phyloP scores from a whole-genome alignment of 2,329 filamentous ascomycete species.

The Aquanectria penicillioides region DNA sequence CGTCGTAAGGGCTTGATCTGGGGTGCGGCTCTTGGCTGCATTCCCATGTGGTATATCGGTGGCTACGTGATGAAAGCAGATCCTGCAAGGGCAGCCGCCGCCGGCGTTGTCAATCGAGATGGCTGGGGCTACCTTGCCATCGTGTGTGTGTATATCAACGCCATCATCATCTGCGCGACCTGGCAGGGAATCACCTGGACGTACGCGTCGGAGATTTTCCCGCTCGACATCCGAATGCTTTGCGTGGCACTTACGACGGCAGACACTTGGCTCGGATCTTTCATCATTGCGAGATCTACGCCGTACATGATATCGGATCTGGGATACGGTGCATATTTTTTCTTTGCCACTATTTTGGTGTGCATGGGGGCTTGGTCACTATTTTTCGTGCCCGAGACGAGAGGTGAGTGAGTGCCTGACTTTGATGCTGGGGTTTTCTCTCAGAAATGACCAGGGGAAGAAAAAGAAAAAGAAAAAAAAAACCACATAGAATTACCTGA shows the following conservation, averaged over 20 bases:
- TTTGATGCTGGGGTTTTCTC: too few relatives aligned
- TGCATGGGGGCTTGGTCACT: constrained; percentile 57
- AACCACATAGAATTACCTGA: too few relatives aligned
- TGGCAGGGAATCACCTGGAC: constrained; percentile 57
- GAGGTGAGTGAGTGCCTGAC: constrained; percentile 47
- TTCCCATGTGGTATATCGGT: constrained; percentile 54
- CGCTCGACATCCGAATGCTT: constrained; percentile 48
- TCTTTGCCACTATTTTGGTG: constrained; percentile 59
- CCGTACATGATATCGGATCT: constrained; percentile 54
- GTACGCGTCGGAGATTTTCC: constrained; percentile 60
- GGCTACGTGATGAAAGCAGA: constrained; percentile 48
- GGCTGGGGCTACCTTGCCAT: constrained; percentile 57
- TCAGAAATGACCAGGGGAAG: too few relatives aligned
- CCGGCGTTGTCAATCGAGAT: constrained; percentile 55
- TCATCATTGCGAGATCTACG: constrained; percentile 51
- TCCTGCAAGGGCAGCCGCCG: constrained; percentile 51
- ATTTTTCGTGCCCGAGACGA: constrained; percentile 63
- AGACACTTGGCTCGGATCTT: constrained; percentile 51
- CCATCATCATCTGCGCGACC: constrained; percentile 49
- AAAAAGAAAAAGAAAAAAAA: too few relatives aligned
- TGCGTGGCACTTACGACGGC: constrained; percentile 48
- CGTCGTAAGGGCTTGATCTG: constrained; percentile 59
- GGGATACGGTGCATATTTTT: constrained; percentile 62
- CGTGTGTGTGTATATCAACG: constrained; percentile 56
- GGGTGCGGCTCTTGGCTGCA: constrained; percentile 47